Base-by-base conservation (phyloP, 352 stramenopile genomes). In the Phytophthora rubi region DNA sequence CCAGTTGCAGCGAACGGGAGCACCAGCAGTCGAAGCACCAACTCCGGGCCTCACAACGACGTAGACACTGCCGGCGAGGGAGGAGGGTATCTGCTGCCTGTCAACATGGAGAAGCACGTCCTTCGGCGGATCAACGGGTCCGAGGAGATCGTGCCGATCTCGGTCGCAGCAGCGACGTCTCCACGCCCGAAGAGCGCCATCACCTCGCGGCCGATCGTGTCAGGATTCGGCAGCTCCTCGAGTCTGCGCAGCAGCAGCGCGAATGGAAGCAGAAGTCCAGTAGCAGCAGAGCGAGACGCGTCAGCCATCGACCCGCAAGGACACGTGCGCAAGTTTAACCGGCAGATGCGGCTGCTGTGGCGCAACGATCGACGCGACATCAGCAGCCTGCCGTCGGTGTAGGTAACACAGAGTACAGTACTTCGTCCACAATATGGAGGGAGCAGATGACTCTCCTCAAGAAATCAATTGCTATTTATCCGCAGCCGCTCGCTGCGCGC, bases 251-350 rank as follows among this genome's bases (percentile, higher is more conserved):
- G 63, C 15, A 64, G 45, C 59, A 72, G 59, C 23, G 57, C 58
- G 7, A 71, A 26, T 10, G 10, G 13, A 8, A 55, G 16, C 32
- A 51, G 55, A 8, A 64, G 15, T 21, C 44, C 26, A n/a, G 42
- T 9, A 16, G 59, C 39, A 45, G 37, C 61, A 6, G 45, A 62
- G 6, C 44, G 48, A 0, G 53, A 65, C 28, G 59, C 68, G 49
- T 53, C 70, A 8, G 72, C 65, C 8, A 79, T 81, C 49, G 79
- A 85, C 9, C 62, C 71, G 13, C 65, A 82, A 30, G 60, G 85
- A 2, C 82, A 91, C n/a, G 62, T 71, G 28, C 77, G 70, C 47
- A 93, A 92, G 59, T 93, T 93, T 63, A 82, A 91, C 39, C 83
- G 71, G 12, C 83, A 93, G 65, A 93, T 93, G 86, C 81, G 76